A percentile compares a stretch with the other conserved stretches of the same genome.
Conservation (phyloP, 2,329 filamentous ascomycete species). For the Dactylellina drechsleri region DNA sequence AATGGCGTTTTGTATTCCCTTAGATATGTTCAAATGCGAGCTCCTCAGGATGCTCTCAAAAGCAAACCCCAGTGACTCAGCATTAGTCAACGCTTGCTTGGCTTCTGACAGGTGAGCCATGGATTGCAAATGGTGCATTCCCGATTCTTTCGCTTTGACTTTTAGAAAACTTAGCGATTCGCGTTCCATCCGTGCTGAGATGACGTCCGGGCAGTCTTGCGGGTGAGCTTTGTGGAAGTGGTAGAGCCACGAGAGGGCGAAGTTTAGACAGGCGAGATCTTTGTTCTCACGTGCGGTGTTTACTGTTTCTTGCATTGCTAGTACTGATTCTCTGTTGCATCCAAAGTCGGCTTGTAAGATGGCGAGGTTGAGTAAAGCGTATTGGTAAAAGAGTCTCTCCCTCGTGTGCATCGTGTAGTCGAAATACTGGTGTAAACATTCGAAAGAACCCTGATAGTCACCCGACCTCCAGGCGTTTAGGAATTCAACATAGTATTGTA, state of each 20-base stretch:
- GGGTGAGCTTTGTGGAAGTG: slow-evolving; percentile 91
- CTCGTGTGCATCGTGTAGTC: slow-evolving; percentile 92
- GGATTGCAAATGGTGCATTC: slow-evolving; percentile 85
- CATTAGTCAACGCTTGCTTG: slow-evolving; percentile 76
- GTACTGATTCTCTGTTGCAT: slow-evolving; percentile 86
- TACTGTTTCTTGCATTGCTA: slow-evolving; percentile 93
- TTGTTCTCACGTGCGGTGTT: slow-evolving; percentile 93
- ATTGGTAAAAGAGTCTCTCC: slow-evolving; percentile 89
- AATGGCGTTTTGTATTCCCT: slow-evolving; percentile 76
- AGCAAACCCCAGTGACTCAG: slow-evolving; percentile 64
- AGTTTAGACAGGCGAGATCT: slow-evolving; percentile 92
- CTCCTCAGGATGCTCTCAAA: slow-evolving; percentile 84
- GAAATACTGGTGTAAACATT: slow-evolving; percentile 92
- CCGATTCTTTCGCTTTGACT: slow-evolving; percentile 82
- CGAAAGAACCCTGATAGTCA: slow-evolving; percentile 88
- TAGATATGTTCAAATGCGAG: slow-evolving; percentile 81
- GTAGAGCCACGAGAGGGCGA: slow-evolving; percentile 93
- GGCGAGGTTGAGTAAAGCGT: slow-evolving; percentile 90
- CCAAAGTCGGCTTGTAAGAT: slow-evolving; percentile 96
- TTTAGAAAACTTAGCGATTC: slow-evolving; percentile 86
- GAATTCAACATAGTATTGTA: slow-evolving; percentile 68
- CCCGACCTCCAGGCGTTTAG: slow-evolving; percentile 92
- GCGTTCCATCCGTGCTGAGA: slow-evolving; percentile 80
- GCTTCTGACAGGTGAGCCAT: slow-evolving; percentile 87
- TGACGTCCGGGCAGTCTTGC: slow-evolving; percentile 72